Conservation (phyloP, 1,139 yeast genomes). For the Yamadazyma trypodendri region DNA sequence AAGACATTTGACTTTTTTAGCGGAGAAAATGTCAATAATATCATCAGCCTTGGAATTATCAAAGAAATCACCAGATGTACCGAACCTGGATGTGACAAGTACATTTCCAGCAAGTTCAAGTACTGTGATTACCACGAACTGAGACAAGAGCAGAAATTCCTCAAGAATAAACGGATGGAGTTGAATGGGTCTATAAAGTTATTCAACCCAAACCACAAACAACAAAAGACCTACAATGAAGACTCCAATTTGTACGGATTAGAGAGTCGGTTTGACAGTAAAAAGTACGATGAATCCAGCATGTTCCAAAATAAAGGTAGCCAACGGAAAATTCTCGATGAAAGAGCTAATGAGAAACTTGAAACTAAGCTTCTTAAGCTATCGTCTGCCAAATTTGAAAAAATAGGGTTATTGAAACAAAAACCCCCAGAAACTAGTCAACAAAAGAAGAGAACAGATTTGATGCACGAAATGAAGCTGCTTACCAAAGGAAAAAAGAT, state of each 20-base stretch:
- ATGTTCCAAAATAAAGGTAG: constrained; percentile 36
- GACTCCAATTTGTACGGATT: constrained; percentile 21
- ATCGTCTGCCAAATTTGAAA: constrained; percentile 13
- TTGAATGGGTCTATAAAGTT: constrained; percentile 59
- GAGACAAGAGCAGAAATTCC: constrained; percentile 15
- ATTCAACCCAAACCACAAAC: constrained; percentile 28
- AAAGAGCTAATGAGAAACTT: constrained; percentile 32
- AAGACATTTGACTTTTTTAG: constrained; percentile 55
- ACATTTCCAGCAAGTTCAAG: constrained; percentile 11
- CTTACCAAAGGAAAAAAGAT: constrained; percentile 13
- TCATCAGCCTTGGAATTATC: constrained; percentile 74
- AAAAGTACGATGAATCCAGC: constrained; percentile 47
- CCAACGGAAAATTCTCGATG: constrained; percentile 31
- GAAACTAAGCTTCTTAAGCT: constrained; percentile 28
- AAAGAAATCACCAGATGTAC: constrained; percentile 67
- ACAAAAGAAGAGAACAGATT: constrained; percentile 1
- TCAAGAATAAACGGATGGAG: constrained; percentile 59
- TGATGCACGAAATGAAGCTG: constrained; percentile 4
- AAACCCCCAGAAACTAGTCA: constrained; percentile 2
- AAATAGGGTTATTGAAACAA: constrained; percentile 14
- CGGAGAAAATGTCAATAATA: constrained; percentile 46
- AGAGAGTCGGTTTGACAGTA: constrained; percentile 15
- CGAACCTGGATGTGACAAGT: constrained; percentile 45
- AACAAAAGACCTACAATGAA: constrained; percentile 26
- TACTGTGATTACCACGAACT: constrained; percentile 17